Base-by-base conservation (phyloP, 192 early-diverging fungal genomes). In the Lobosporangium transversale region DNA sequence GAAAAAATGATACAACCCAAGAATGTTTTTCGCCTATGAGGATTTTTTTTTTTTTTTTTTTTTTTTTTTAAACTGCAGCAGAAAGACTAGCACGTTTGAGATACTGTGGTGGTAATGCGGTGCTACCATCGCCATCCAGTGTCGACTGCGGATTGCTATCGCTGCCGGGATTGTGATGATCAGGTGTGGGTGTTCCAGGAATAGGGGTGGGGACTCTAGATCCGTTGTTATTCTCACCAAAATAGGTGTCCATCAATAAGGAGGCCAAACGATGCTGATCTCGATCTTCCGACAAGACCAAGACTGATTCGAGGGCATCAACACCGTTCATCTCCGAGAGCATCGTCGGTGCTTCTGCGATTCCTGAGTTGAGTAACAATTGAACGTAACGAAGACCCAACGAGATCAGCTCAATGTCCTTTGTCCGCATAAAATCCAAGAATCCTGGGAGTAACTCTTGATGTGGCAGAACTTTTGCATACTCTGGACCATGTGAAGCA, bases 351-450 rank as follows among this genome's bases (percentile, higher is more conserved):
- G 80, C 80, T 40, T 78, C 80, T 6, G 78, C 67, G 27, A 88
- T 76, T 1, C 66, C 55, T 71, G 83, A 50, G 80, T 84, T 48
- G 47, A 89, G 79, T 26, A 87, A 23, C 11, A 91, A 45, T 26
- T 86, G 80, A 2, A 91, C 51, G 47, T 87, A 91, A 18, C 83
- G 83, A 23, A 89, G 64, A 8, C 90, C 90, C 44, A 91, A 82
- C 12, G 81, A 80, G 47, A 90, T 87, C 27, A 90, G 78, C 53
- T 90, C 84, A 3, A 71, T 57, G 58, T 91, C 90, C 69, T 90
- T 84, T 45, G 89, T 86, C 29, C 80, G 76, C 47, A 90, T 37
- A 79, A 90, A 89, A 26, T 88, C 90, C 11, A 87, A 30, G 52
- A 86, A 84, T 3, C 79, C 82, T 21, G 84, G 80, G 17, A 84